Evolutionary conservation across 192 early-diverging fungal genomes (phyloP), one percentile per base, ranked within the genome.

Genomic region (Chytriomyces sp.): DNA sequence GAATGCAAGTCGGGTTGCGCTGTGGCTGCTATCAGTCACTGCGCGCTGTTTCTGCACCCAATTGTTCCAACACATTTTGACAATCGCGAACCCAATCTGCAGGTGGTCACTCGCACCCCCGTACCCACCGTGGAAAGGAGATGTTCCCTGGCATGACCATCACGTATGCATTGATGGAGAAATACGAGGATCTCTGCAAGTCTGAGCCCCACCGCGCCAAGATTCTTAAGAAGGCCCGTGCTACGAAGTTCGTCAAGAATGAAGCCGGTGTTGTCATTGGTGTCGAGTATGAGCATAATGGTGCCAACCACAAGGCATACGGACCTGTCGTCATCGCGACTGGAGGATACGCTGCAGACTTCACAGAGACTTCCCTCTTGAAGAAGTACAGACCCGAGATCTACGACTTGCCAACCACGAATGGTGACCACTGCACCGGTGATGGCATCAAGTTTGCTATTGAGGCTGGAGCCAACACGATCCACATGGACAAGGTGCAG

Each of bases 401-500:
- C 36, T 87, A 64, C 77, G 75, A 89, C 65, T 67, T 88, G 40
- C 92, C 96, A 28, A 93, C 96, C 10, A 98, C 96, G 54, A 98
- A 96, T 77, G 94, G 94, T 71, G 89, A 93, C 75, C 93, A 94
- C 88, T 94, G 92, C 67, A 94, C 94, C 39, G 94, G 94, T 73
- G 94, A 98, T 77, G 96, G 96, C 75, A 89, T 96, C 80, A 93
- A 93, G 81, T 91, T 98, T 88, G 81, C 91, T 40, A 72, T 85
- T 28, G 89, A 84, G 12, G 82, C 89, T 58, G 94, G 94, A 38
- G 93, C 89, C 30, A 92, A 91, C 82, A 87, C 90, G 58, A 90
- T 96, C 61, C 93, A 95, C 83, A 90, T 98, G 88, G 93, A 98
- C 66, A 95, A 93, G 80, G 92, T 98, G 57, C 96, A 98, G 81